A percentile compares a stretch with the other conserved stretches of the same genome.
These are phyloP conservation scores for Wallacemonas rigidus DNA, from an alignment of 208 protist species.

Conservation along the genomic window DNA sequence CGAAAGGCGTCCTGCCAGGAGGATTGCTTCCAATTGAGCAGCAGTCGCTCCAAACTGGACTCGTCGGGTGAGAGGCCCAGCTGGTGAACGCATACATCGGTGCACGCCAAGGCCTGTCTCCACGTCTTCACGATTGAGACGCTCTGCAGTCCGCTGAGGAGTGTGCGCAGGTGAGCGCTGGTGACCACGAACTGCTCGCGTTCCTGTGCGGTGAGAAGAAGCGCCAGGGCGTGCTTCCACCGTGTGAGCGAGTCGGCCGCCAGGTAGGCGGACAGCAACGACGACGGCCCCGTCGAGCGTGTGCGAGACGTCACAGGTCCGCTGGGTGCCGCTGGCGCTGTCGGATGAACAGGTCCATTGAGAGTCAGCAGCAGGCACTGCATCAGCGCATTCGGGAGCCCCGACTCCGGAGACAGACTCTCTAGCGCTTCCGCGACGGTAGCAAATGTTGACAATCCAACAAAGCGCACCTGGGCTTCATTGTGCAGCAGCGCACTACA, in stretches of 20 bases:
- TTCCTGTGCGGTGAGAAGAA: conserved; percentile 33
- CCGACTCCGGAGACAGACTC: background rate
- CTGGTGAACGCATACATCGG: conserved; percentile 31
- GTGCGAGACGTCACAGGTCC: background rate
- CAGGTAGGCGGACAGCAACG: conserved; percentile 17
- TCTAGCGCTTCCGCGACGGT: conserved; percentile 29
- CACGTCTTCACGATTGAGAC: conserved; percentile 60
- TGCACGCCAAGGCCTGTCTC: conserved; percentile 44
- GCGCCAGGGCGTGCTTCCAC: conserved; percentile 44
- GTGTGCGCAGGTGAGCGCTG: conserved; percentile 48
- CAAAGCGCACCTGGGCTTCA: conserved; percentile 64
- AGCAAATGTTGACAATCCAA: conserved; percentile 49
- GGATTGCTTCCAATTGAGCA: conserved; percentile 63
- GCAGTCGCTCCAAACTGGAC: conserved; percentile 40
- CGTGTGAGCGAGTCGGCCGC: conserved; percentile 29
- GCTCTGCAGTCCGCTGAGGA: conserved; percentile 73
- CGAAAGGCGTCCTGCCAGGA: conserved; percentile 77
- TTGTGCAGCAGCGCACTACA: conserved; percentile 56
- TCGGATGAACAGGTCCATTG: conserved; percentile 26
- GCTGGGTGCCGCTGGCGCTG: background rate
- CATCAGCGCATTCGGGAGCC: conserved; percentile 57
- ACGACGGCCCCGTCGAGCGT: too few relatives aligned
- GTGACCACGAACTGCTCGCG: conserved; percentile 42
- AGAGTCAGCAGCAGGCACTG: conserved; percentile 75
- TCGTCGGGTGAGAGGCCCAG: conserved; percentile 51